These are phyloP conservation scores for Coemansia sp. DNA, from an alignment of 192 early-diverging fungal genomes.

Conservation along the genomic window DNA sequence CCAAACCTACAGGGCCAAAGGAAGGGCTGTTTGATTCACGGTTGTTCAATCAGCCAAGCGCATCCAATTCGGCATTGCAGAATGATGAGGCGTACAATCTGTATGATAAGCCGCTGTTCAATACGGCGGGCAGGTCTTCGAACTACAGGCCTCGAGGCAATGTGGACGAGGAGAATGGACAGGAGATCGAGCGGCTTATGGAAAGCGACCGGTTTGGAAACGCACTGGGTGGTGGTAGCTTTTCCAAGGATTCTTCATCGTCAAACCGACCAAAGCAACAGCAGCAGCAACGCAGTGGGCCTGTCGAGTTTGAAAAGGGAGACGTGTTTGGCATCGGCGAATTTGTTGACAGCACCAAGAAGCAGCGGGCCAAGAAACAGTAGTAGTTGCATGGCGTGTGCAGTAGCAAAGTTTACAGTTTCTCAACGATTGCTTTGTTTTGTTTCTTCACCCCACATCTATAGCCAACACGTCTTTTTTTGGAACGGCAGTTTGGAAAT, in stretches of 20 bases:
- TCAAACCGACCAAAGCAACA: slow-evolving; percentile 12
- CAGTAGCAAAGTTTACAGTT: not conserved
- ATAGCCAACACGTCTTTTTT: not conserved
- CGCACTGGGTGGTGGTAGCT: slow-evolving; percentile 28
- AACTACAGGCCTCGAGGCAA: slow-evolving; percentile 80
- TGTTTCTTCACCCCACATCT: not conserved
- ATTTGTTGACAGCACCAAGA: slow-evolving; percentile 74
- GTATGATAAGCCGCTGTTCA: slow-evolving; percentile 97
- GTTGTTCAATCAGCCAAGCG: slow-evolving; percentile 90
- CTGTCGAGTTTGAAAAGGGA: slow-evolving; percentile 94
- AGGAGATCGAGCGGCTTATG: slow-evolving; percentile 64
- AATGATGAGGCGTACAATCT: slow-evolving; percentile 90
- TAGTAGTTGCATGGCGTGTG: not conserved
- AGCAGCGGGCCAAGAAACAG: slow-evolving; percentile 8
- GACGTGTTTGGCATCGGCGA: slow-evolving; percentile 92
- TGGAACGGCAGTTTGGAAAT: not conserved
- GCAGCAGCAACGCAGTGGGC: slow-evolving; percentile 64
- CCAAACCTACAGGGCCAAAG: slow-evolving; percentile 83
- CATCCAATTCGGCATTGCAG: slow-evolving; percentile 82
- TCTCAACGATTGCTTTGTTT: not conserved
- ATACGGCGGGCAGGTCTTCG: slow-evolving; percentile 57
- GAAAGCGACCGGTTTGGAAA: slow-evolving; percentile 66
- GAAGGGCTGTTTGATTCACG: slow-evolving; percentile 95
- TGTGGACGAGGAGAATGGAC: slow-evolving; percentile 58
- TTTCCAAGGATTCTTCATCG: too few relatives aligned